Evolutionary conservation across 345 rosid genomes (phyloP), one percentile per base, ranked within the genome.

Genomic region (Populus simonii): DNA sequence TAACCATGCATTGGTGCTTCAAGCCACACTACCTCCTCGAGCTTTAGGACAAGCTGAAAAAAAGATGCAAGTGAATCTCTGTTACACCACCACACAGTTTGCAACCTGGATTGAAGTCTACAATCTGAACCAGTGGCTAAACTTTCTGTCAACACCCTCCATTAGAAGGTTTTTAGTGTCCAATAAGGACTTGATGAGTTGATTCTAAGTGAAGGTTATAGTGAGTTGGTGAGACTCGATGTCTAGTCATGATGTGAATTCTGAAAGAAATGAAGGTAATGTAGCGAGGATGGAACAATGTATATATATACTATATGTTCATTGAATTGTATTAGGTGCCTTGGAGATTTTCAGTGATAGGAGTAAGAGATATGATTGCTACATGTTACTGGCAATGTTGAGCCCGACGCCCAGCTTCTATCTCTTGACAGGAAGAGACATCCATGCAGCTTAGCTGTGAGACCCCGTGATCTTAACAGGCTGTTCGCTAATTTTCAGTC

Each of bases 401-500:
- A 92, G 85, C 95, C 94, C 1, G 91, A 94, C 66, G 88, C 94
- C 80, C 97, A 94, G 71, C 92, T 90, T 73, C 82, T 96, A 63
- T 90, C 97, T 55, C 98, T 96, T 82, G 99, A 96, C 79, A 92
- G 88, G 84, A 80, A 83, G 79, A 88, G 85, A 78, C 92, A 88
- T 79, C 91, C 91, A 0, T 93, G 97, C 84, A 82, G 81, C 83
- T 82, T 94, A 61, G 91, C 88, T 41, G 97, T 89, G 69, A 91
- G 92, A 83, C 99, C 99, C 76, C 92, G 90, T 61, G 97, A 86
- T 80, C 85, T 96, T 73, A 93, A 85, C 84, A 91, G 92, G 85
- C 84, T 93, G 87, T 94, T 93, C n/a, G 89, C 86, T 47, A 93
- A 92, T 84, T 96, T 96, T 82, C 99, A 93, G 81, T 89, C 98